phyloP scores from a whole-genome alignment of 352 stramenopile species.

The Peronospora destructor region DNA sequence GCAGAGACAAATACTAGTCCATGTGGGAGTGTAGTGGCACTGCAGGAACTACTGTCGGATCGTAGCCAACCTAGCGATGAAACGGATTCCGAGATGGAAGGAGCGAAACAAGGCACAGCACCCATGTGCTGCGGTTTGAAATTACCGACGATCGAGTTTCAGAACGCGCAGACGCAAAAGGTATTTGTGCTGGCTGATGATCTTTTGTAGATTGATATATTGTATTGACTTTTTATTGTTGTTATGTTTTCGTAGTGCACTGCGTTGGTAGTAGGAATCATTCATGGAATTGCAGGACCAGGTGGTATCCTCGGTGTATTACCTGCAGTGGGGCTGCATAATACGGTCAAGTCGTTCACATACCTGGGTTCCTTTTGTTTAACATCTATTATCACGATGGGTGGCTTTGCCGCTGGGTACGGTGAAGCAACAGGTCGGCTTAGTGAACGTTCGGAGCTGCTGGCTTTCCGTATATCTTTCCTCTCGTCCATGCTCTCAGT shows the following conservation, averaged over 20 bases:
- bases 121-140: conserved; percentile 39
- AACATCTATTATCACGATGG: conserved; percentile 87
- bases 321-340: conserved; percentile 82
- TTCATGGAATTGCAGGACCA: conserved; percentile 84
- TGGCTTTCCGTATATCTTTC: conserved; percentile 75
- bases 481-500: conserved; percentile 83
- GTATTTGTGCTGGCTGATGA: conserved; percentile 18
- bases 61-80: conserved; percentile 22
- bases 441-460: conserved; percentile 59
- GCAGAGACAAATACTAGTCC: conserved; percentile 43
- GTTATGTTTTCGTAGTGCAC: conserved; percentile 39
- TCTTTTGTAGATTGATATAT: not conserved
- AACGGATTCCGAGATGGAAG: conserved; percentile 11
- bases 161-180: conserved; percentile 72
- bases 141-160: conserved; percentile 51
- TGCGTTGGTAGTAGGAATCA: conserved; percentile 79
- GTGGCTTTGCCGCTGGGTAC: conserved; percentile 80
- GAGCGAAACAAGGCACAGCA: conserved; percentile 16
- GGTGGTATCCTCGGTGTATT: conserved; percentile 85
- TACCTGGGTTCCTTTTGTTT: conserved; percentile 89
- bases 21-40: conserved; percentile 42
- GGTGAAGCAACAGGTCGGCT: conserved; percentile 65
- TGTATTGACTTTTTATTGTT: conserved; percentile 1
- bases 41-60: conserved; percentile 42
- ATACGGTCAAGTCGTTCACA: conserved; percentile 67